phyloP scores from a whole-genome alignment of 192 early-diverging fungal species.

The Backusella macrospora region DNA sequence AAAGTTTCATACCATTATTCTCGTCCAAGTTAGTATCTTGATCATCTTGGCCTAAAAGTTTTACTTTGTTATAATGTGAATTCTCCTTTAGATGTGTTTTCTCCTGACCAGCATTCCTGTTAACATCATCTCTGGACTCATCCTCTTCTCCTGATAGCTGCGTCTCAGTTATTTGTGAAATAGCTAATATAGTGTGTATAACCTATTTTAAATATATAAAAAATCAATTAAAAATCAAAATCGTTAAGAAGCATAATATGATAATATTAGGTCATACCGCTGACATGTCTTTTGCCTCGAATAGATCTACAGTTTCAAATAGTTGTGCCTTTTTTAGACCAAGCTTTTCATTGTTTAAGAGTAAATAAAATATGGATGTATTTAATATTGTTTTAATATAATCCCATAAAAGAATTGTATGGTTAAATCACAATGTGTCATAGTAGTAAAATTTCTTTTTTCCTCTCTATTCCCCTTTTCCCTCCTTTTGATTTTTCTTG shows the following conservation, averaged over 20 bases:
- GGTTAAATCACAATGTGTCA: slow-evolving; percentile 9
- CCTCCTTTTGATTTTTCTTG: neutral
- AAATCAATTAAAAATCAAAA: neutral
- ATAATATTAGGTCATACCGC: slow-evolving; percentile 52
- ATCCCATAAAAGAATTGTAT: neutral
- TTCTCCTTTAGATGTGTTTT: slow-evolving; percentile 16
- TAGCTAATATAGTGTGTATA: slow-evolving; percentile 71
- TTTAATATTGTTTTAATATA: neutral
- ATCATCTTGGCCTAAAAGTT: neutral
- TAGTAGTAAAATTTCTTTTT: neutral
- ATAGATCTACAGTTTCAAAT: slow-evolving; percentile 82
- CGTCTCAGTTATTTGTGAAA: neutral
- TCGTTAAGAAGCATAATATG: neutral
- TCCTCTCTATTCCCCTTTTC: neutral
- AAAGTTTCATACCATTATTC: neutral
- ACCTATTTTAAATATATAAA: slow-evolving; percentile 49
- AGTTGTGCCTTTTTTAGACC: slow-evolving; percentile 73
- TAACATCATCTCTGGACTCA: slow-evolving; percentile 14
- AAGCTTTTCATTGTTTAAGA: slow-evolving; percentile 48
- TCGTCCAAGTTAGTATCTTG: slow-evolving; percentile 2
- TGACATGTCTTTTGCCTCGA: slow-evolving; percentile 79
- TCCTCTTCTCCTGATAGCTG: slow-evolving; percentile 16
- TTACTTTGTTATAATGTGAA: neutral
- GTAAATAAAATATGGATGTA: neutral
- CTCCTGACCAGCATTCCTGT: slow-evolving; percentile 16